Evolutionary conservation across 2,329 filamentous ascomycete species (phyloP).

Genomic region (Aspergillus sp.): DNA sequence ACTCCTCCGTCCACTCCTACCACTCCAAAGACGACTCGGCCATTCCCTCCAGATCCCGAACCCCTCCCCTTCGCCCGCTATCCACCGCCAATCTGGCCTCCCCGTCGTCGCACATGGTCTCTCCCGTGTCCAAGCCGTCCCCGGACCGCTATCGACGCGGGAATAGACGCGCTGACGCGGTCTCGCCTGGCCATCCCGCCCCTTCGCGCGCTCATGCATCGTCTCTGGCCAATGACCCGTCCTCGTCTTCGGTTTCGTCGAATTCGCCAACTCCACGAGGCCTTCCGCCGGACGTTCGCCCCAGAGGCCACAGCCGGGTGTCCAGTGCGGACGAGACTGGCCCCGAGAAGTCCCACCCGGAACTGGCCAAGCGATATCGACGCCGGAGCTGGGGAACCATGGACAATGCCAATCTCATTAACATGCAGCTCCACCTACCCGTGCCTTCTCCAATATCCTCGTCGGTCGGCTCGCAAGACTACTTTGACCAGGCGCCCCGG

Average conservation of each 20-base stretch:
- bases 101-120: slow-evolving; percentile 43
- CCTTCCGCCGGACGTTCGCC: slow-evolving; percentile 26
- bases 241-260: slow-evolving; percentile 18
- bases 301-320: slow-evolving; percentile 46
- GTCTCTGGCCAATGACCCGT: slow-evolving; percentile 33
- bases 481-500: slow-evolving; percentile 20
- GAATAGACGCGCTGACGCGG: slow-evolving; percentile 47
- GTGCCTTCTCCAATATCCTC: slow-evolving; percentile 21
- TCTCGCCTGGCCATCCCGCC: slow-evolving; percentile 11
- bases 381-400: slow-evolving; percentile 72
- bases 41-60: slow-evolving; percentile 29
- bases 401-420: slow-evolving; percentile 34
- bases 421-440: slow-evolving; percentile 24
- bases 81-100: slow-evolving; percentile 44
- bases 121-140: slow-evolving; percentile 55
- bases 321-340: slow-evolving; percentile 63
- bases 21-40: slow-evolving; percentile 42
- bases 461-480: slow-evolving; percentile 24
- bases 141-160: slow-evolving; percentile 77
- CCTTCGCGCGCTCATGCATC: slow-evolving; percentile 3
- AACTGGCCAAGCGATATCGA: slow-evolving; percentile 66
- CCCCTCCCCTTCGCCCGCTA: slow-evolving; percentile 32
- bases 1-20: slow-evolving; percentile 36
- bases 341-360: slow-evolving; percentile 43
- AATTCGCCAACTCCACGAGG: slow-evolving; percentile 7